Conservation (phyloP, 106 monocot species). For the Dendrobium catenatum region DNA sequence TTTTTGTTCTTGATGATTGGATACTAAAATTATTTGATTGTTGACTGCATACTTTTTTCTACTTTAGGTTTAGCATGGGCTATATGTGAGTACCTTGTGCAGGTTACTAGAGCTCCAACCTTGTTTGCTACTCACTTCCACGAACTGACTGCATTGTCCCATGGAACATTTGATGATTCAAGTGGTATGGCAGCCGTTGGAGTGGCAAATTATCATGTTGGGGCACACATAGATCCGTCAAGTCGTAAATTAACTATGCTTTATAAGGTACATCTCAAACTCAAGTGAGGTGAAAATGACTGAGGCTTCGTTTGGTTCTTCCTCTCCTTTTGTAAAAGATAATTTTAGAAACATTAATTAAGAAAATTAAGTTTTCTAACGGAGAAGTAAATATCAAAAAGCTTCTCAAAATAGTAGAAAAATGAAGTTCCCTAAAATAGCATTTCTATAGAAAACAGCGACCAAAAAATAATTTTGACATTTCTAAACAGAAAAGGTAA, state of each 20-base stretch:
- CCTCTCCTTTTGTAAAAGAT: too few species aligned
- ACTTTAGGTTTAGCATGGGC: slow-evolving; percentile 95
- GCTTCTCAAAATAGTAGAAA: too few species aligned
- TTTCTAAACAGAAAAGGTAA: too few species aligned
- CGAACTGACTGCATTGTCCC: slow-evolving; percentile 84
- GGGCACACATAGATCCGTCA: slow-evolving; percentile 87
- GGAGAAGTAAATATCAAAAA: too few species aligned
- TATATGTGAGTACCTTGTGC: slow-evolving; percentile 90
- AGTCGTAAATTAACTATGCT: slow-evolving; percentile 89
- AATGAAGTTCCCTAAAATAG: too few species aligned
- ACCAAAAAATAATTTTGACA: too few species aligned
- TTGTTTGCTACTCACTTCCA: slow-evolving; percentile 98
- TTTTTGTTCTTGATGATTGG: not conserved
- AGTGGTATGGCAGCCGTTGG: slow-evolving; percentile 22
- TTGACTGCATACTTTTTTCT: not conserved
- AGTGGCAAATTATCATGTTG: slow-evolving; percentile 97
- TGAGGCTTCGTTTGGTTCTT: too few species aligned
- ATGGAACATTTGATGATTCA: slow-evolving; percentile 26
- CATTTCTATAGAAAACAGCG: too few species aligned
- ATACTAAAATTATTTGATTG: not conserved
- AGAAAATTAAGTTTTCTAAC: too few species aligned
- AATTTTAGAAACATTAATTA: too few species aligned
- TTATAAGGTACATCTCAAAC: slow-evolving; percentile 59
- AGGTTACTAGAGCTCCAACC: slow-evolving; percentile 80
- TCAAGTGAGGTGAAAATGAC: not conserved